Conservation (phyloP, 768 basidiomycete genomes). For the Auricularia cornea region DNA sequence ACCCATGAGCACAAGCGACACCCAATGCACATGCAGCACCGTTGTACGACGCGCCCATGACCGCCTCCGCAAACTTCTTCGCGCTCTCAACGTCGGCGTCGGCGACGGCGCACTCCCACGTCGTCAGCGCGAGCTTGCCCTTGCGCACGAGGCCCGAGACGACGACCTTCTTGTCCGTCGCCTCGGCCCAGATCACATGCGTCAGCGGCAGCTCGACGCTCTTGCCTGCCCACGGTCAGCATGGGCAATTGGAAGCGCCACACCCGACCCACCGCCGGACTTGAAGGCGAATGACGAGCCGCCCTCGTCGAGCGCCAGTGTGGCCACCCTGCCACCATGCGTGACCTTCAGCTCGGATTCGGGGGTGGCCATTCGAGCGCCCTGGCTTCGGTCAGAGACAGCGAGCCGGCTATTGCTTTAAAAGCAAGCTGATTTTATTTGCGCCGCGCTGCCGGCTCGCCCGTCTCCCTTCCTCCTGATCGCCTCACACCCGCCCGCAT, state of each 20-base stretch:
- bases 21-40: slow-evolving; percentile 29
- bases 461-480: too few species aligned
- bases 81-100: slow-evolving; percentile 24
- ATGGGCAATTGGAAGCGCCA: background rate
- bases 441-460: too few species aligned
- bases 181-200: slow-evolving; percentile 48
- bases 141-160: slow-evolving; percentile 44
- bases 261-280: slow-evolving; percentile 11
- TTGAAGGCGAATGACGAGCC: slow-evolving; percentile 21
- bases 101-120: slow-evolving; percentile 23
- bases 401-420: background rate
- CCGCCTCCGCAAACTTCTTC: slow-evolving; percentile 43
- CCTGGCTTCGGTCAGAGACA: background rate
- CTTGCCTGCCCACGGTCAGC: slow-evolving; percentile 7
- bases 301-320: slow-evolving; percentile 19
- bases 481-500: too few species aligned
- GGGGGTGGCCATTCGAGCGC: background rate
- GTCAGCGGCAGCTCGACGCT: slow-evolving; percentile 30
- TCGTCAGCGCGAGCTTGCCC: slow-evolving; percentile 24
- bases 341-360: background rate
- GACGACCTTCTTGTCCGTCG: slow-evolving; percentile 27
- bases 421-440: background rate
- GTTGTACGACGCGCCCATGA: slow-evolving; percentile 54
- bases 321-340: slow-evolving; percentile 9
- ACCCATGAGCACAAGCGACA: too few species aligned